Conservation (phyloP, 805 yeast species). For the Myxozyma nipponensis region DNA sequence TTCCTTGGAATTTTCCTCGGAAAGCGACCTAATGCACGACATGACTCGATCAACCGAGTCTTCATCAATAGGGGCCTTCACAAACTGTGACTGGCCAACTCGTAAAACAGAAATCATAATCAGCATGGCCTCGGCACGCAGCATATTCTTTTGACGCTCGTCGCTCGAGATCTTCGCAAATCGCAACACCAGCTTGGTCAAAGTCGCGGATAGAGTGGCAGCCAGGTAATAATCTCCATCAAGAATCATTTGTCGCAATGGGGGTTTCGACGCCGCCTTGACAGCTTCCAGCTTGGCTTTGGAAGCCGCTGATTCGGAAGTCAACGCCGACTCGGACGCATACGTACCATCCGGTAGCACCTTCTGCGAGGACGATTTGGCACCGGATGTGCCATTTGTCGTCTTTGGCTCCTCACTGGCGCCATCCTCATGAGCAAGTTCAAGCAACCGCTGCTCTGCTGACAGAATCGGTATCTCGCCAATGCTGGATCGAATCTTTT, state of each 20-base stretch:
- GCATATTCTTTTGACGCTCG: slow-evolving; percentile 61
- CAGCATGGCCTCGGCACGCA: slow-evolving; percentile 91
- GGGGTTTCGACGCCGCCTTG: slow-evolving; percentile 49
- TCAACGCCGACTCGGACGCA: slow-evolving; percentile 86
- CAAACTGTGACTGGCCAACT: slow-evolving; percentile 72
- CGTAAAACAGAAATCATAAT: slow-evolving; percentile 88
- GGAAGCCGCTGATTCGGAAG: slow-evolving; percentile 34
- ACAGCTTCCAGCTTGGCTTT: slow-evolving; percentile 41
- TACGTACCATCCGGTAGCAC: slow-evolving; percentile 98
- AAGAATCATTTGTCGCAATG: slow-evolving; percentile 74
- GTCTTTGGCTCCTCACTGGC: slow-evolving; percentile 41
- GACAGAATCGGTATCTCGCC: slow-evolving; percentile 91
- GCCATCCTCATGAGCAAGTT: slow-evolving; percentile 40
- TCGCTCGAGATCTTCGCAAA: slow-evolving; percentile 55
- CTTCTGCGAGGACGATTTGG: slow-evolving; percentile 60
- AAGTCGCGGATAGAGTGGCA: slow-evolving; percentile 79
- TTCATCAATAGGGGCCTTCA: slow-evolving; percentile 79
- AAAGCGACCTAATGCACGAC: slow-evolving; percentile 74
- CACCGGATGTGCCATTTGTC: slow-evolving; percentile 33
- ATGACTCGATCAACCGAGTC: slow-evolving; percentile 94
- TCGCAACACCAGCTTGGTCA: slow-evolving; percentile 82
- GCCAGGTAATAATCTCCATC: slow-evolving; percentile 90
- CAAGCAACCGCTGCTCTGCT: slow-evolving; percentile 53
- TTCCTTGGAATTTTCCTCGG: slow-evolving; percentile 53
- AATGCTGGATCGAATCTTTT: slow-evolving; percentile 68